Conservation (phyloP, 768 basidiomycete species). For the Lactarius sp. region DNA sequence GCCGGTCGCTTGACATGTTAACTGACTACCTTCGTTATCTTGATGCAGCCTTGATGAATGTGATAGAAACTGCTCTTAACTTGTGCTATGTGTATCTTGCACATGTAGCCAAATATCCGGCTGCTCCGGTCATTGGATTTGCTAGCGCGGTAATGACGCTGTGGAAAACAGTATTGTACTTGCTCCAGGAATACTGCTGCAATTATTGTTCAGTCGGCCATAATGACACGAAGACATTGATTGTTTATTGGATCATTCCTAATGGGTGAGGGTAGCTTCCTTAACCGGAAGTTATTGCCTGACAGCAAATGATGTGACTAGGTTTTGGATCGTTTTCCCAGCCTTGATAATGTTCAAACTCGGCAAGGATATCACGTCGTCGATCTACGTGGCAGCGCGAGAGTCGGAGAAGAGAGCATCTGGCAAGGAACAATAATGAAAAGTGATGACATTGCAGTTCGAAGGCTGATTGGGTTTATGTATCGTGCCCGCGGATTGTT, state of each 20-base stretch:
- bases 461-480: conserved; percentile 1
- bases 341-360: conserved; percentile 52
- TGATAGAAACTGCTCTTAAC: conserved; percentile 75
- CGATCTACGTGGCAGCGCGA: conserved; percentile 36
- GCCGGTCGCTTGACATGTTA: not conserved
- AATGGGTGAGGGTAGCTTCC: conserved; percentile 55
- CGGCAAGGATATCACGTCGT: conserved; percentile 53
- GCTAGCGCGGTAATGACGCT: conserved; percentile 71
- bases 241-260: conserved; percentile 67
- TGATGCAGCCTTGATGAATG: conserved; percentile 62
- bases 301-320: conserved; percentile 30
- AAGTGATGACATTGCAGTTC: not conserved
- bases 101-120: conserved; percentile 54
- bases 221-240: conserved; percentile 47
- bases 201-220: conserved; percentile 70
- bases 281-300: not conserved
- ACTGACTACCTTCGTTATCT: not conserved
- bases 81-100: conserved; percentile 71
- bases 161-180: conserved; percentile 82
- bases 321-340: conserved; percentile 77
- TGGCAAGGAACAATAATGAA: conserved; percentile 33
- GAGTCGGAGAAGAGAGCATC: conserved; percentile 30
- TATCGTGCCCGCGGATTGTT: conserved; percentile 1
- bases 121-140: conserved; percentile 73
- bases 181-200: conserved; percentile 75